phyloP scores from a whole-genome alignment of 2,329 filamentous ascomycete genomes.

The Thielaviopsis punctulata region DNA sequence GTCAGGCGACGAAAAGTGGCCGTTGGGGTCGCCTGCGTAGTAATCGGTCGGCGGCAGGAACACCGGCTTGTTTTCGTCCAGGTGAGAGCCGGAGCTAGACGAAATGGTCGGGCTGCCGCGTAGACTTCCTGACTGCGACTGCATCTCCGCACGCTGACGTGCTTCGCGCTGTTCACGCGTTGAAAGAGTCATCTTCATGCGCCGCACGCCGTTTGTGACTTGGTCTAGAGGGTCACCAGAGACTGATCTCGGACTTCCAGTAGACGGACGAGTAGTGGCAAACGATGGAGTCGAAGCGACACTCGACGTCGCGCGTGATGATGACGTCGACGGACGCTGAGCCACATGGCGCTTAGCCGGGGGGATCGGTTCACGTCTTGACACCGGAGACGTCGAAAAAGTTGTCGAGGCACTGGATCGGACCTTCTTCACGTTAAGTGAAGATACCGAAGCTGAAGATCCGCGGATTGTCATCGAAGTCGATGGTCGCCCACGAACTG shows the following conservation, averaged over 20 bases:
- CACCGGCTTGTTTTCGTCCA: conserved; percentile 1
- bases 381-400: not conserved
- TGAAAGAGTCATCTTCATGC: conserved; percentile 44
- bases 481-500: not conserved
- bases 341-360: not conserved
- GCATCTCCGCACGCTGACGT: conserved; percentile 1
- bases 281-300: conserved; percentile 4
- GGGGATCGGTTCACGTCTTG: not conserved
- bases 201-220: conserved; percentile 41
- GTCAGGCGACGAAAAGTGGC: not conserved
- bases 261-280: conserved; percentile 6
- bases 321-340: conserved; percentile 2
- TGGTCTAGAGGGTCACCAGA: conserved; percentile 30
- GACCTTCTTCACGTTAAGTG: conserved; percentile 8
- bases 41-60: not conserved
- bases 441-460: not conserved
- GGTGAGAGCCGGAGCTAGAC: not conserved
- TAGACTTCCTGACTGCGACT: not conserved
- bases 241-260: conserved; percentile 10
- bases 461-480: conserved; percentile 2
- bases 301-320: conserved; percentile 3
- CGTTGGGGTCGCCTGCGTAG: not conserved
- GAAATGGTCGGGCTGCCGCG: not conserved
- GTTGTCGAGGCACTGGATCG: conserved; percentile 6
- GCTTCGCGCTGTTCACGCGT: conserved; percentile 42